Evolutionary conservation across 2,329 filamentous ascomycete genomes (phyloP), one percentile per base, ranked within the genome.

Genomic region (Hymenoscyphus repandus): DNA sequence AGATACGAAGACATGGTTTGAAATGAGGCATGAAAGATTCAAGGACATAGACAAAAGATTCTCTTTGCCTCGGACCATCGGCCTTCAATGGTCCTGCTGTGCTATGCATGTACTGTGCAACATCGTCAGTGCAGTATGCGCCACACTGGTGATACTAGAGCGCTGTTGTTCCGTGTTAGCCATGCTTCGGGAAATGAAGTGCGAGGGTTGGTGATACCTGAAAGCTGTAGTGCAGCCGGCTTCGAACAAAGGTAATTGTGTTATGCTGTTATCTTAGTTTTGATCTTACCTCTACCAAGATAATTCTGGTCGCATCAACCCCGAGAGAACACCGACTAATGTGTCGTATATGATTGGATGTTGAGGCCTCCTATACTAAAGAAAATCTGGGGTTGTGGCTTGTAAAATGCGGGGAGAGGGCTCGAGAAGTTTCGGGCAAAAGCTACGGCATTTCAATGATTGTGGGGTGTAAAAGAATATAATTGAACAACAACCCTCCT

Each of bases 391-490:
- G 56, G 53, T 46, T n/a, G 37, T 42, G 41, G 44, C 42, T 47
- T 34, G 18, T 43, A 30, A 18, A 30, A 27, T 39, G 46, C 42
- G 48, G 45, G 51, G 53, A 45, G 43, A 5, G 22, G 30, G 3
- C 52, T 51, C 51, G 47, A 48, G 47, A 20, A 37, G 12, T 15
- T 18, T 15, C 53, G 56, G 56, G 43, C 41, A 17, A 15, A 45
- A 37, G 22, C n/a, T 17, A 41, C 56, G 56, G 56, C 51, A 58
- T 54, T 54, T 55, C 15, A 34, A 37, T 13, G 17, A 10, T 5
- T 37, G 12, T 17, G 15, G 34, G 4, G 34, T 13, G 22, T 27
- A 27, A 4, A 27, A 27, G 22, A 27, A 27, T 27, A 27, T 27
- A 27, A 27, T 27, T 27, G 4, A 27, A 27, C 22, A 7, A 27